Evolutionary conservation across 306 rosid species (phyloP).

Genomic region (Alnus rubra): DNA sequence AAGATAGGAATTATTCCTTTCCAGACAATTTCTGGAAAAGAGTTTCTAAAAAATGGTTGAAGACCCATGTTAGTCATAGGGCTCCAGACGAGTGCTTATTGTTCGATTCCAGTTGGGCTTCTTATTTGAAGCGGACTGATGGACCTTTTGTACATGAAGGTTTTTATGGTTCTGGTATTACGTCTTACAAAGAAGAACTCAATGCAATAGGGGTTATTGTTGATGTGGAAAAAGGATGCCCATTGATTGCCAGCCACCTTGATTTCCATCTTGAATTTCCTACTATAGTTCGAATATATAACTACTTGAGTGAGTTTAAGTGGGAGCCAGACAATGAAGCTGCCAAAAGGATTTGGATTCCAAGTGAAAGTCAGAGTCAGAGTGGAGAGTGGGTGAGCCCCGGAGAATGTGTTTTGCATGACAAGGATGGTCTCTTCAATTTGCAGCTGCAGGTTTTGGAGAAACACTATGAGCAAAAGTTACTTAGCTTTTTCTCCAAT

Average conservation of each 20-base stretch:
- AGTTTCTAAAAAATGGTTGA: conserved; percentile 60
- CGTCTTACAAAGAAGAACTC: conserved; percentile 50
- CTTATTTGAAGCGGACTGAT: conserved; percentile 41
- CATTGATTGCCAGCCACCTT: conserved; percentile 50
- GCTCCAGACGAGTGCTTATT: conserved; percentile 54
- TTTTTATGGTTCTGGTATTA: conserved; percentile 47
- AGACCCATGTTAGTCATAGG: conserved; percentile 56
- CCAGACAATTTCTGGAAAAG: conserved; percentile 31
- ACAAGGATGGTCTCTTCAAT: conserved; percentile 54
- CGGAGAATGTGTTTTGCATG: conserved; percentile 52
- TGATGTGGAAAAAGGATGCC: conserved; percentile 42
- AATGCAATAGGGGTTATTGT: conserved; percentile 48
- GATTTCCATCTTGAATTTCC: conserved; percentile 27
- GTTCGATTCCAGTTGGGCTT: conserved; percentile 47
- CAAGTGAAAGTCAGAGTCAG: conserved; percentile 17
- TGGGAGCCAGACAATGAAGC: conserved; percentile 53
- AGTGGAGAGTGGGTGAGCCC: conserved; percentile 49
- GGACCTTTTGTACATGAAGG: conserved; percentile 71
- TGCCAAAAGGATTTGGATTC: conserved; percentile 58
- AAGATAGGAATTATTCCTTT: conserved; percentile 11
- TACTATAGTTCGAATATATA: conserved; percentile 43
- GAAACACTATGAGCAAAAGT: conserved; percentile 29
- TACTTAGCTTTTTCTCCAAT: conserved; percentile 44
- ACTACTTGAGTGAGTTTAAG: conserved; percentile 34
- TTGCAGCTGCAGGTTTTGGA: conserved; percentile 45